phyloP scores from a whole-genome alignment of 1,139 yeast genomes.

The Dujonia santamariae region DNA sequence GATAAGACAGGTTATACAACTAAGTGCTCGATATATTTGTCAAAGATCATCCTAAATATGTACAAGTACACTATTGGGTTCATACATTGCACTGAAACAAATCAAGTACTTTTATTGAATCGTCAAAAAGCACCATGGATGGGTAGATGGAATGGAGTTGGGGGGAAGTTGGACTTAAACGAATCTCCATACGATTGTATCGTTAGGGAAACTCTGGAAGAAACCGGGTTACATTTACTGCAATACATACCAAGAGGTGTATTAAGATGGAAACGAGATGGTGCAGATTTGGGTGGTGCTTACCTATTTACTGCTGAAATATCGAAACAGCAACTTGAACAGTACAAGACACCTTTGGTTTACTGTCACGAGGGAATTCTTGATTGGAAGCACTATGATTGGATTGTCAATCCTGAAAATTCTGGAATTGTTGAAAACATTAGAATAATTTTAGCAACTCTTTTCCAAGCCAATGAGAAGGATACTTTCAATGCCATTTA shows the following conservation, averaged over 20 bases:
- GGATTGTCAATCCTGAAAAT: conserved; percentile 38
- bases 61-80: conserved; percentile 39
- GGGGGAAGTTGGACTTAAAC: conserved; percentile 39
- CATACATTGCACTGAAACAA: conserved; percentile 31
- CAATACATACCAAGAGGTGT: conserved; percentile 33
- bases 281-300: conserved; percentile 34
- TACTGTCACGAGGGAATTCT: conserved; percentile 41
- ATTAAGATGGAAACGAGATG: conserved; percentile 36
- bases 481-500: conserved; percentile 20
- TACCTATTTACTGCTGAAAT: conserved; percentile 41
- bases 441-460: conserved; percentile 23
- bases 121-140: conserved; percentile 48
- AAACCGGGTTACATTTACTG: conserved; percentile 36
- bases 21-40: no score
- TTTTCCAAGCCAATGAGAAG: conserved; percentile 22
- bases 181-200: conserved; percentile 41
- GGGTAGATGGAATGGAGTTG: conserved; percentile 54
- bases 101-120: conserved; percentile 35
- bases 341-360: conserved; percentile 23
- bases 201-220: conserved; percentile 42
- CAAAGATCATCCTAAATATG: no score
- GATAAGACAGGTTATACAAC: no score
- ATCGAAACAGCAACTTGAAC: conserved; percentile 20
- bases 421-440: conserved; percentile 46
- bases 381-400: conserved; percentile 41